Conservation (phyloP, 2,329 filamentous ascomycete genomes). For the Epichloe coenophiala region DNA sequence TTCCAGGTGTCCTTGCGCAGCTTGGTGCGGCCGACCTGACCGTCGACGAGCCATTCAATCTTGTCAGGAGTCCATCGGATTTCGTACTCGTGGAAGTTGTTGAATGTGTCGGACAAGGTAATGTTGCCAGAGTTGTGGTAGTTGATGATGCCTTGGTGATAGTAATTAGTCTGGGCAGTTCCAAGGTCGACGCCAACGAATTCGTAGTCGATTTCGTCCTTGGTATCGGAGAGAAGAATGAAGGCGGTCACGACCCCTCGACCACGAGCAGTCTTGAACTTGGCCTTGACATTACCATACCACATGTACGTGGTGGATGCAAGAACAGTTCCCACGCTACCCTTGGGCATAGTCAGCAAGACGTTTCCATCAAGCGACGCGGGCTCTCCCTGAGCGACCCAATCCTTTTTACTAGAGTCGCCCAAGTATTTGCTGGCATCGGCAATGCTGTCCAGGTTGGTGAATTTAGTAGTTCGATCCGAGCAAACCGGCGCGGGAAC, state of each 20-base stretch:
- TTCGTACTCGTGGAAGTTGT: slow-evolving; percentile 77
- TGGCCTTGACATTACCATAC: slow-evolving; percentile 88
- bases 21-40: slow-evolving; percentile 58
- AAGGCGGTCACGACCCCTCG: slow-evolving; percentile 92
- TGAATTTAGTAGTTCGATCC: slow-evolving; percentile 59
- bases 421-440: slow-evolving; percentile 76
- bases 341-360: slow-evolving; percentile 77
- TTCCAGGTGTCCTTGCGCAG: slow-evolving; percentile 78
- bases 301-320: slow-evolving; percentile 80
- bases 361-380: slow-evolving; percentile 54
- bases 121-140: slow-evolving; percentile 70
- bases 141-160: slow-evolving; percentile 84
- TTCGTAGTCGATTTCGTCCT: slow-evolving; percentile 98
- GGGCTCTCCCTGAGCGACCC: slow-evolving; percentile 75
- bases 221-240: slow-evolving; percentile 87
- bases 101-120: slow-evolving; percentile 54
- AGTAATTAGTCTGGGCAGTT: slow-evolving; percentile 86
- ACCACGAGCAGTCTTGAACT: slow-evolving; percentile 71
- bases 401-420: slow-evolving; percentile 67
- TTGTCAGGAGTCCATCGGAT: slow-evolving; percentile 83
- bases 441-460: slow-evolving; percentile 52
- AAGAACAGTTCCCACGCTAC: slow-evolving; percentile 76
- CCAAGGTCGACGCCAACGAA: slow-evolving; percentile 71
- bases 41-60: slow-evolving; percentile 81
- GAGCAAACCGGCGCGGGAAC: slow-evolving; percentile 73